Percentiles rank a stretch among this genome's conserved stretches.
These are phyloP conservation scores for Xylaria sp. DNA, from an alignment of 2,329 filamentous ascomycete genomes.

Conservation along the genomic window DNA sequence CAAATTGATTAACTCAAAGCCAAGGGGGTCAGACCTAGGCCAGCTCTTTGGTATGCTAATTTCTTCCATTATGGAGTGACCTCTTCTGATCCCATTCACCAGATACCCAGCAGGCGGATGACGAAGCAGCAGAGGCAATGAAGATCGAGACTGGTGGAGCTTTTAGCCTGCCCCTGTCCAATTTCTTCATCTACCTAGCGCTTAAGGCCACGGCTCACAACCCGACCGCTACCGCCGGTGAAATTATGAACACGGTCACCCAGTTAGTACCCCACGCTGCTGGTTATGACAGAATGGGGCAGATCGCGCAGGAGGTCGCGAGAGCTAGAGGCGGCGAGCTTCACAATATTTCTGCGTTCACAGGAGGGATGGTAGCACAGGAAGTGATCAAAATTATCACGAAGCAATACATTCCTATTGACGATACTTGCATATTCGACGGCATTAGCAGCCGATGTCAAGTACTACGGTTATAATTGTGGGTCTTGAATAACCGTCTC, in stretches of 20 bases:
- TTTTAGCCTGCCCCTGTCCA: constrained; percentile 63
- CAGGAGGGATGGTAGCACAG: constrained; percentile 94
- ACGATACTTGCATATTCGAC: constrained; percentile 78
- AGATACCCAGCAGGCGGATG: constrained; percentile 67
- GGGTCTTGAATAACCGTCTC: constrained; percentile 38
- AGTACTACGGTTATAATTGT: constrained; percentile 63
- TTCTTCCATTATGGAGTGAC: constrained; percentile 32
- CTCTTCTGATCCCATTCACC: constrained; percentile 43
- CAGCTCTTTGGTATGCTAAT: constrained; percentile 64
- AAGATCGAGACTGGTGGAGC: constrained; percentile 49
- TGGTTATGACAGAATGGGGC: constrained; percentile 61
- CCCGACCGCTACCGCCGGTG: constrained; percentile 58
- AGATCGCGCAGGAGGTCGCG: constrained; percentile 73
- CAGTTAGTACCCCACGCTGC: constrained; percentile 60
- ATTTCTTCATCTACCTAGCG: constrained; percentile 76
- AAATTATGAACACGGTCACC: constrained; percentile 63
- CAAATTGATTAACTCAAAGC: constrained; percentile 77
- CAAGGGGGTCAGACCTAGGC: constrained; percentile 59
- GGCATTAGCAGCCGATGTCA: constrained; percentile 72
- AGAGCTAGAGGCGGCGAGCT: constrained; percentile 86
- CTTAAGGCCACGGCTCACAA: constrained; percentile 65
- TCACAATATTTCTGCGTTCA: constrained; percentile 89
- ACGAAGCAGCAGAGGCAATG: constrained; percentile 62
- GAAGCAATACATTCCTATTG: constrained; percentile 76
- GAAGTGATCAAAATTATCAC: constrained; percentile 92